Evolutionary conservation across 495 filamentous ascomycete genomes (phyloP).

Genomic region (Penicillium antarcticum): DNA sequence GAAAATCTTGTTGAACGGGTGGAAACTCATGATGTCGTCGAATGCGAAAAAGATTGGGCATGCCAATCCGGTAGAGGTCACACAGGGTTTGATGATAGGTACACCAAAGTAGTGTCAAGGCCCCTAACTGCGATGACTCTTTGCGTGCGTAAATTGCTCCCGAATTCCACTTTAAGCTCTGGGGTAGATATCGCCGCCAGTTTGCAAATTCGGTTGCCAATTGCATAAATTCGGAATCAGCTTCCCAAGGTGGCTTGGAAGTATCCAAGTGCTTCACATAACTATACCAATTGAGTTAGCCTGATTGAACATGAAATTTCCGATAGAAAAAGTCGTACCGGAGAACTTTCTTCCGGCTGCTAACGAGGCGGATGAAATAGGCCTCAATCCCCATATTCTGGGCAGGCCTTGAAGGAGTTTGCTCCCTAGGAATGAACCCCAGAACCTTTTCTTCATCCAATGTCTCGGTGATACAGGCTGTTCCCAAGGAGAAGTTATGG

Average conservation of each 20-base stretch:
- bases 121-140: constrained; percentile 14
- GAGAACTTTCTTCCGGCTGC: constrained; percentile 13
- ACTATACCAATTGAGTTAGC: background rate
- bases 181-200: constrained; percentile 9
- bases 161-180: constrained; percentile 9
- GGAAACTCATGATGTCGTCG: constrained; percentile 9
- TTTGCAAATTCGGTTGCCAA: constrained; percentile 9
- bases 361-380: constrained; percentile 18
- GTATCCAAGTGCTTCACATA: constrained; percentile 18
- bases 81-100: constrained; percentile 17
- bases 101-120: constrained; percentile 16
- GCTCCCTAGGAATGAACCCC: constrained; percentile 3
- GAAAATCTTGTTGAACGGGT: constrained; percentile 9
- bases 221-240: constrained; percentile 11
- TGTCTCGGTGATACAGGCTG: constrained; percentile 14
- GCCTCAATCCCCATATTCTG: constrained; percentile 20
- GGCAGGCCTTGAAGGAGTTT: constrained; percentile 1
- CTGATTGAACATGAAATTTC: too few species aligned
- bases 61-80: constrained; percentile 19
- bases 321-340: constrained; percentile 1
- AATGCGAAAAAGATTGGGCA: constrained; percentile 13
- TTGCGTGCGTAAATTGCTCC: constrained; percentile 16
- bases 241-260: constrained; percentile 10
- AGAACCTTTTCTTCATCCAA: constrained; percentile 9
- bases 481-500: constrained; percentile 13